Evolutionary conservation across 306 rosid species (phyloP).

Genomic region (Acacia crassicarpa): DNA sequence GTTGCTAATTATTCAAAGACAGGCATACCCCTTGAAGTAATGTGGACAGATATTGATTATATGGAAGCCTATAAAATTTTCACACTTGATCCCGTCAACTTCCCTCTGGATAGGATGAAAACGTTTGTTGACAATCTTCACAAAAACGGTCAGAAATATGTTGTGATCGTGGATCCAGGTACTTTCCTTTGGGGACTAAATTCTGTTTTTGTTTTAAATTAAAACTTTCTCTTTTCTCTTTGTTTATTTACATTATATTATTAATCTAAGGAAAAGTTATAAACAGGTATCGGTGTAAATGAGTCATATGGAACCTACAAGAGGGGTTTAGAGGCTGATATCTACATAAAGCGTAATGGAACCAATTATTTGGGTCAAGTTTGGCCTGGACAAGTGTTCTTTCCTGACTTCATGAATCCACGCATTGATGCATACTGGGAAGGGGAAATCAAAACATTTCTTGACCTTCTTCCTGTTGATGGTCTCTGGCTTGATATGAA

Average conservation of each 20-base stretch:
- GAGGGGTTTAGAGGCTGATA: not conserved
- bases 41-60: slow-evolving; percentile 3
- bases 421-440: slow-evolving; percentile 49
- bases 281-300: not conserved
- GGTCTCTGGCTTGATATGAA: slow-evolving; percentile 97
- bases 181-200: not conserved
- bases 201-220: not conserved
- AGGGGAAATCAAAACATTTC: slow-evolving; percentile 67
- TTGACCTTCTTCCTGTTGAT: slow-evolving; percentile 61
- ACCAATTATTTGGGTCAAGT: slow-evolving; percentile 50
- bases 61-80: not conserved
- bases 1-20: not conserved
- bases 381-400: slow-evolving; percentile 87
- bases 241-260: not conserved
- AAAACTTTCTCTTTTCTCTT: not conserved
- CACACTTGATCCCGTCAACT: not conserved
- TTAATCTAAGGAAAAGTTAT: not conserved
- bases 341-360: not conserved
- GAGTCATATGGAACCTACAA: not conserved
- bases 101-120: not conserved
- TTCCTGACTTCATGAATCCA: slow-evolving; percentile 79
- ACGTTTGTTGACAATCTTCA: not conserved
- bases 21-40: not conserved
- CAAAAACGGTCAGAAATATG: not conserved
- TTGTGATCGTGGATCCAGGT: not conserved